Base-by-base conservation (phyloP, 306 rosid genomes). In the Dicorynia guianensis region DNA sequence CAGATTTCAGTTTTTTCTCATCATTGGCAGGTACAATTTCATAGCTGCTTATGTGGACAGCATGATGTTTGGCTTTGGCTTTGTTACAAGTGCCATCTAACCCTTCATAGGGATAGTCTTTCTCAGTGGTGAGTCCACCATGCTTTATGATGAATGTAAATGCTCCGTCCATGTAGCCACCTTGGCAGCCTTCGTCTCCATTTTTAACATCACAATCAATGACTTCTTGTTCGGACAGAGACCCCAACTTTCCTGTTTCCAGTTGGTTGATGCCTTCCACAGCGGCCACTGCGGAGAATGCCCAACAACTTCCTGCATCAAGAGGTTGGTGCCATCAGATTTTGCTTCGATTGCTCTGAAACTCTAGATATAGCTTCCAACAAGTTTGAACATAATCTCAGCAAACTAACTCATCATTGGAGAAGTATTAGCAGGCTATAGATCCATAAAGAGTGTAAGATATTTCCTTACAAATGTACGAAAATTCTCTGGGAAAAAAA, bases 201-300 rank as follows among this genome's bases (percentile, higher is more conserved):
- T 75, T 38, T 20, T 4, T 43, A 11, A 63, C 72, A 62, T 94
- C 86, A n/a, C 90, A 87, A 78, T 91, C 96, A 76, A 88, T 42
- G 44, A 90, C 90, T 84, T 93, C 84, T 78, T 91, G 91, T 74
- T 89, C 93, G 25, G 97, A 88, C 11, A 89, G 78, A 67, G 93
- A 79, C 38, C 83, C 59, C 76, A 93, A 74, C 14, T 82, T 84
- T 8, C 90, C 91, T 15, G 86, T 81, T 83, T 87, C 84, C 69
- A 93, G 88, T 73, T 91, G 6, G 76, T 83, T 79, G 80, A 91
- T 78, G 69, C 90, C 91, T 90, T 94, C 97, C 12, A 91, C 91
- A 38, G 94, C 94, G 77, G 93, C 93, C 58, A 88, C 93, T 0
- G 94, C 81, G 14, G 93, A 85, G 86, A 93, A 91, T 65, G 98